A percentile compares a stretch with the other conserved stretches of the same genome.
Conservation (phyloP, 805 yeast genomes). For the Candida silvatica region DNA sequence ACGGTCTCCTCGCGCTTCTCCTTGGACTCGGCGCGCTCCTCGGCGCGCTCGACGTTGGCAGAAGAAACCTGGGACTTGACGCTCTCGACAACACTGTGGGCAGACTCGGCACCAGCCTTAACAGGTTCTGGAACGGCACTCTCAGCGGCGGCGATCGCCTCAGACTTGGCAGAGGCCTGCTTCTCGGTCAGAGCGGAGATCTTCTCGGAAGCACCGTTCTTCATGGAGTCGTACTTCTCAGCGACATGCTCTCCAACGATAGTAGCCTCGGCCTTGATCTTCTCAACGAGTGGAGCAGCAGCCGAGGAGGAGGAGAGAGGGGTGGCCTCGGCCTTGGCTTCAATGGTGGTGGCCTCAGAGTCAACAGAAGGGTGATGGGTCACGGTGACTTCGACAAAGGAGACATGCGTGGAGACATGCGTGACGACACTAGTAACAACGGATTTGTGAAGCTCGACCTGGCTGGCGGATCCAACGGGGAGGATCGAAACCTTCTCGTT, state of each 20-base stretch:
- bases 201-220: background rate
- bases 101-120: background rate
- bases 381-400: slow-evolving; percentile 5
- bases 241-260: background rate
- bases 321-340: background rate
- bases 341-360: slow-evolving; percentile 1
- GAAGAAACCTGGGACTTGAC: no score
- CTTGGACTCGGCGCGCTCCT: background rate
- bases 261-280: slow-evolving; percentile 1
- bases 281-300: slow-evolving; percentile 1
- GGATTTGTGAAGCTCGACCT: slow-evolving; percentile 2
- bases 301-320: slow-evolving; percentile 2
- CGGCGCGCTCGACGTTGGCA: background rate
- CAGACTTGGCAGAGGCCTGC: background rate
- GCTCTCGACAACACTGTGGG: background rate
- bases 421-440: slow-evolving; percentile 6
- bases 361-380: slow-evolving; percentile 5
- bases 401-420: slow-evolving; percentile 4
- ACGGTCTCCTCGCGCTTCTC: no score
- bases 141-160: background rate
- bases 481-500: background rate
- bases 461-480: background rate
- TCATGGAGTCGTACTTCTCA: no score
- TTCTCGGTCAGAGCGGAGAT: background rate
- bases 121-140: background rate